Conservation (phyloP, 2,329 filamentous ascomycete species). For the Colletotrichum cordylinicola region DNA sequence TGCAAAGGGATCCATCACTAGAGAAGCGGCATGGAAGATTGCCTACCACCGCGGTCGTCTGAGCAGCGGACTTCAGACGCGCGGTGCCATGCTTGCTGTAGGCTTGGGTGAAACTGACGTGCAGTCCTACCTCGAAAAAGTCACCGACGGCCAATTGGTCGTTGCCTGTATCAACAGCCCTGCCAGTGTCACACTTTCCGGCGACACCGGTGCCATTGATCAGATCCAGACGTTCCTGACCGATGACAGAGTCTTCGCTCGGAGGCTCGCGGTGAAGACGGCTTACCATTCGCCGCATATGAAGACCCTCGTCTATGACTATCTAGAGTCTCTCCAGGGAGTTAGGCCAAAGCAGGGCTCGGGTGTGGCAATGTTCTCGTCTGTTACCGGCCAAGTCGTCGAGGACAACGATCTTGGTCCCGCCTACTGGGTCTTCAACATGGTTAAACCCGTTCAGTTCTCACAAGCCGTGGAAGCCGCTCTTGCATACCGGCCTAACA, state of each 20-base stretch:
- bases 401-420: slow-evolving; percentile 23
- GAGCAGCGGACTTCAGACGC: slow-evolving; percentile 12
- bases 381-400: not conserved
- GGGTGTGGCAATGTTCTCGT: slow-evolving; percentile 33
- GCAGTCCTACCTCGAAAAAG: slow-evolving; percentile 25
- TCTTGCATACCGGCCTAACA: not conserved
- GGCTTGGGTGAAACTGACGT: slow-evolving; percentile 43
- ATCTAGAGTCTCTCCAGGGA: not conserved
- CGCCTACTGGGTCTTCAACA: slow-evolving; percentile 24
- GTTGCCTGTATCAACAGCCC: slow-evolving; percentile 56
- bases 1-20: slow-evolving; percentile 37
- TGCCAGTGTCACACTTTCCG: slow-evolving; percentile 54
- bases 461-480: not conserved
- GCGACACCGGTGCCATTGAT: slow-evolving; percentile 48
- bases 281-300: slow-evolving; percentile 5
- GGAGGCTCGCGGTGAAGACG: not conserved
- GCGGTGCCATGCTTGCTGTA: slow-evolving; percentile 31
- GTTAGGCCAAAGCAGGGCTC: slow-evolving; percentile 22
- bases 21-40: slow-evolving; percentile 49
- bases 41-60: slow-evolving; percentile 53
- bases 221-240: slow-evolving; percentile 41
- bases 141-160: slow-evolving; percentile 12
- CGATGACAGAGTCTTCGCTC: not conserved
- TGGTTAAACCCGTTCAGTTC: not conserved
- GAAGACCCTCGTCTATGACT: not conserved